Base-by-base conservation (phyloP, 352 stramenopile genomes). In the Phytophthora syringae region DNA sequence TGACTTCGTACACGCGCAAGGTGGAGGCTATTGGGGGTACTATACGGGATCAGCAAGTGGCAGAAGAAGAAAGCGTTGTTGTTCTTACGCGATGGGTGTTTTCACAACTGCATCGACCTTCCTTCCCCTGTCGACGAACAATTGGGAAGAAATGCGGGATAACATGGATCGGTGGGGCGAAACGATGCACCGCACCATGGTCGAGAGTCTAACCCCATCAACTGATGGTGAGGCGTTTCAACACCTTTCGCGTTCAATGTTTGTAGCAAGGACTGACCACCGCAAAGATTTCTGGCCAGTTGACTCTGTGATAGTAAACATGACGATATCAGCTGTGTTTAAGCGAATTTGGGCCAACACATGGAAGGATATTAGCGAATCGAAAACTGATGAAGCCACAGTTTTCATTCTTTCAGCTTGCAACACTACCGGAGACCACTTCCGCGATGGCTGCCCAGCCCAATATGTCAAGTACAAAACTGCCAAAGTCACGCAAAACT, bases 161-260 rank as follows among this genome's bases (percentile, higher is more conserved):
- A 74, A 77, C 37, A 72, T 79, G 59, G 67, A 74, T 47, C 64
- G 72, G 5, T 79, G 72, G 72, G 72, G 67, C 24, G 64, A 74
- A 59, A 71, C 60, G 18, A 73, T 77, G 64, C 58, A 70, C 37
- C 58, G 63, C 13, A 58, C 58, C 10, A 79, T 74, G 59, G 49
- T 70, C 21, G 65, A 73, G 40, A 73, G 65, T 20, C 47, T 73
- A 9, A 70, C 52, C 16, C 45, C 11, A 49, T 57, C 32, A 36
- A n/a, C 27, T 70, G 51, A 71, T 40, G 20, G 9, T 25, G 36
- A 28, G 21, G 10, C 20, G 32, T 34, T 9, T 21, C 27, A 16
- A 21, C 4, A 20, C 24, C 5, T 56, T 21, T 30, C 21, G 5
- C 16, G 18, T 16, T 10, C 10, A 20, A 27, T 48, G 18, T 13